Conservation (phyloP, 805 yeast genomes). For the Yarrowia yakushimensis region DNA sequence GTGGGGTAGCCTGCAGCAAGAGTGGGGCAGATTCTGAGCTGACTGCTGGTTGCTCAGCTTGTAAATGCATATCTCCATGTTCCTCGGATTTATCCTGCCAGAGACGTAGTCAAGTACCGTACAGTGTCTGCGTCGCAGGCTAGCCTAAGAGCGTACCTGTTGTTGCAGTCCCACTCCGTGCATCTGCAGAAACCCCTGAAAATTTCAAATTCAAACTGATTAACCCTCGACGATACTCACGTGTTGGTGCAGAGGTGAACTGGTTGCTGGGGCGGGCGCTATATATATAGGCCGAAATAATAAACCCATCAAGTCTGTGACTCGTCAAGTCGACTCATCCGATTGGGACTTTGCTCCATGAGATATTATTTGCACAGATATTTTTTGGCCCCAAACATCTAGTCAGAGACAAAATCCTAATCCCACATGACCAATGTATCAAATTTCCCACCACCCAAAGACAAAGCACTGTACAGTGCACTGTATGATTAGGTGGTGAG, state of each 20-base stretch:
- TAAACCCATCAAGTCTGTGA: too few relatives aligned
- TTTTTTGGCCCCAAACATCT: neutral
- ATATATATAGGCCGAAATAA: neutral
- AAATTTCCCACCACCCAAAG: conserved; percentile 3
- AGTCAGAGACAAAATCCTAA: neutral
- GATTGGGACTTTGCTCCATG: neutral
- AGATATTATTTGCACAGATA: neutral
- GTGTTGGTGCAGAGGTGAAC: neutral
- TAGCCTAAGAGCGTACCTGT: too few relatives aligned
- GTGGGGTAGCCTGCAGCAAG: conserved; percentile 22
- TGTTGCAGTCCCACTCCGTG: neutral
- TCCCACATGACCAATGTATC: conserved; percentile 10
- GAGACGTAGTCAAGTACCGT: neutral
- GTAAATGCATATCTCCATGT: neutral
- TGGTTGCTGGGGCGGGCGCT: neutral
- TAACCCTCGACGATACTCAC: conserved; percentile 9
- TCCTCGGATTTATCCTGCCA: neutral
- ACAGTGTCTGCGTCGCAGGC: too few relatives aligned
- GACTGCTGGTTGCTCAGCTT: neutral
- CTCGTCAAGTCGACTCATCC: too few relatives aligned
- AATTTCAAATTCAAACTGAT: conserved; percentile 6
- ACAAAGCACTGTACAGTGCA: too few relatives aligned
- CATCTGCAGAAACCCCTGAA: conserved; percentile 14
- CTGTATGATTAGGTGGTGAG: too few relatives aligned
- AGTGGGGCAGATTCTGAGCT: too few relatives aligned